Percentiles rank a stretch among this genome's conserved stretches.
These are phyloP conservation scores for Mortierella sp. DNA, from an alignment of 371 early-diverging fungal species.

Conservation along the genomic window DNA sequence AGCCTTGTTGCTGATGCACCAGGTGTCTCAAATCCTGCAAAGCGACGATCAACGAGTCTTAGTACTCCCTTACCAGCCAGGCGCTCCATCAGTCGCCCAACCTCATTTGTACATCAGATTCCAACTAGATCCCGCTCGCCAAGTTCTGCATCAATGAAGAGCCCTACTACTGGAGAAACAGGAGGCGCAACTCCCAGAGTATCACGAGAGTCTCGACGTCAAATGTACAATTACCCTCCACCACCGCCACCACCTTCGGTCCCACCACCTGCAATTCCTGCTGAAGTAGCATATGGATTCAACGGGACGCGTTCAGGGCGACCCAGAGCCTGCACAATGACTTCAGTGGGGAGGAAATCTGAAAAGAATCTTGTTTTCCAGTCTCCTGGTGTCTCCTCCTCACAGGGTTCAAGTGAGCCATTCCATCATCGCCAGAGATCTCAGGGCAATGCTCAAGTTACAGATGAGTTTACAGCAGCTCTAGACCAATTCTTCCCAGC, in stretches of 20 bases:
- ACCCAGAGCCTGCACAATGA: slow-evolving; percentile 6
- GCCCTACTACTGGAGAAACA: neutral
- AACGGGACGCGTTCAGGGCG: neutral
- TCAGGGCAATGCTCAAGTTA: slow-evolving; percentile 11
- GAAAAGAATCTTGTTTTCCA: neutral
- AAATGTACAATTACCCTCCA: slow-evolving; percentile 13
- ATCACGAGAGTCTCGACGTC: slow-evolving; percentile 19
- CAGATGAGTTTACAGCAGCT: neutral
- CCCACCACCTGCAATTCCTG: slow-evolving; percentile 33
- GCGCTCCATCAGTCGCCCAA: neutral
- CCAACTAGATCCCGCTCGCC: slow-evolving; percentile 10
- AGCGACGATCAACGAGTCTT: neutral
- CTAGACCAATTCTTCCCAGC: neutral
- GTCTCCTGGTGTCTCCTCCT: neutral
- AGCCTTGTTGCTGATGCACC: slow-evolving; percentile 1
- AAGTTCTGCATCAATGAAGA: neutral
- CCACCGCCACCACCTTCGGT: slow-evolving; percentile 25
- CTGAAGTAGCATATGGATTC: neutral
- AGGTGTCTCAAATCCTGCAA: neutral
- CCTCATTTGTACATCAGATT: slow-evolving; percentile 7
- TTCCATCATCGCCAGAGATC: slow-evolving; percentile 4
- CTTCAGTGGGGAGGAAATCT: slow-evolving; percentile 1
- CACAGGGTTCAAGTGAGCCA: neutral
- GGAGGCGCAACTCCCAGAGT: slow-evolving; percentile 17
- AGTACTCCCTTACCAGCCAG: neutral